Evolutionary conservation across 495 filamentous ascomycete genomes (phyloP).

Genomic region (Sabuloglossum arenarium): DNA sequence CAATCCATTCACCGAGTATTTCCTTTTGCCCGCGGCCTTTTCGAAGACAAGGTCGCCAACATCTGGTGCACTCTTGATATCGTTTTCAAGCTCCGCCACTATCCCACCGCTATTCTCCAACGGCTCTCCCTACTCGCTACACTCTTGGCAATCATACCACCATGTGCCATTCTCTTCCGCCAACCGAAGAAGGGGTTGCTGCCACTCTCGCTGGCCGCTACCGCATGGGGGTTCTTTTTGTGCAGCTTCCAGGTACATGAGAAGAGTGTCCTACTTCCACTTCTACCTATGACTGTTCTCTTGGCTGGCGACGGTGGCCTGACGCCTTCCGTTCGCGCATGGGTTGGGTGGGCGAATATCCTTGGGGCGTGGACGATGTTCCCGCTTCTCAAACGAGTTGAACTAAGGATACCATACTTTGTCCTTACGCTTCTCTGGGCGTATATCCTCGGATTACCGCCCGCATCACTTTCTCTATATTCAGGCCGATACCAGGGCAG

Average conservation of each 20-base stretch:
- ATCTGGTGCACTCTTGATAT: slow-evolving; percentile 89
- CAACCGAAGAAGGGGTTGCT: slow-evolving; percentile 57
- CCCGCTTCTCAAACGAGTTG: slow-evolving; percentile 69
- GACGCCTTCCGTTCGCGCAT: slow-evolving; percentile 51
- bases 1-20: slow-evolving; percentile 82
- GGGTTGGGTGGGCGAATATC: slow-evolving; percentile 85
- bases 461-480: slow-evolving; percentile 49
- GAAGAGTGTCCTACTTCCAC: slow-evolving; percentile 79
- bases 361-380: slow-evolving; percentile 89
- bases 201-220: slow-evolving; percentile 55
- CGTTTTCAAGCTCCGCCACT: slow-evolving; percentile 57
- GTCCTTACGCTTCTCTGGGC: slow-evolving; percentile 74
- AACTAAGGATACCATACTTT: slow-evolving; percentile 62
- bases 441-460: slow-evolving; percentile 72
- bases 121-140: slow-evolving; percentile 59
- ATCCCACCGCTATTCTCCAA: slow-evolving; percentile 40
- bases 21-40: slow-evolving; percentile 80
- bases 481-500: slow-evolving; percentile 20
- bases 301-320: slow-evolving; percentile 59
- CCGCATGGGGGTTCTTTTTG: slow-evolving; percentile 91
- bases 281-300: slow-evolving; percentile 78
- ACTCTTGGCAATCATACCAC: slow-evolving; percentile 48
- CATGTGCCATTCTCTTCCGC: slow-evolving; percentile 58
- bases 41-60: slow-evolving; percentile 97
- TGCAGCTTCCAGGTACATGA: slow-evolving; percentile 97